These are phyloP conservation scores for Penicillium simplicissimum DNA, from an alignment of 495 filamentous ascomycete genomes.

Conservation along the genomic window DNA sequence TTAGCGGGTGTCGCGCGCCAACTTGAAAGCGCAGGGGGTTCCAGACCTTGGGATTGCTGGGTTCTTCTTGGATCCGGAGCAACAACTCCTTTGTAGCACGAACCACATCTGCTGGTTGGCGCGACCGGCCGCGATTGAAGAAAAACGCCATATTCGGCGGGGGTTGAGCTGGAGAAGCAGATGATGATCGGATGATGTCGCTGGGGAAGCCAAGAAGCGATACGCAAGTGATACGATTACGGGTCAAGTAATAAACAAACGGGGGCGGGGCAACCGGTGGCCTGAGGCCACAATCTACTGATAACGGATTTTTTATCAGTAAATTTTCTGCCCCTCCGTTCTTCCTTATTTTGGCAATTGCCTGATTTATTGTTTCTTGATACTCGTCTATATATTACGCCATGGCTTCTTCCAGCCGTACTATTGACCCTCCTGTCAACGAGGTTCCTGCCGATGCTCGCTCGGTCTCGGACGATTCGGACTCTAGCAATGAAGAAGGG, in stretches of 20 bases:
- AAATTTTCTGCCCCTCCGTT: constrained; percentile 30
- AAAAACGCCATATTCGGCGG: constrained; percentile 78
- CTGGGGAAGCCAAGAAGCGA: constrained; percentile 1
- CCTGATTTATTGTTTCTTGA: constrained; percentile 10
- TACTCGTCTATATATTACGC: constrained; percentile 9
- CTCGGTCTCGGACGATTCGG: constrained; percentile 49
- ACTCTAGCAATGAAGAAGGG: constrained; percentile 61
- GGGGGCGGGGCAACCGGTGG: constrained; percentile 40
- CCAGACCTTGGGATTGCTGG: constrained; percentile 49
- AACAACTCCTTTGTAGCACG: constrained; percentile 59
- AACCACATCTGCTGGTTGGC: constrained; percentile 57
- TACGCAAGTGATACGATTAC: constrained; percentile 10
- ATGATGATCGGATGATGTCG: constrained; percentile 8
- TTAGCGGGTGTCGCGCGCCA: constrained; percentile 10
- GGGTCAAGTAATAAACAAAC: constrained; percentile 38
- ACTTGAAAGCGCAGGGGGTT: constrained; percentile 42
- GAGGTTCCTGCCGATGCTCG: constrained; percentile 32
- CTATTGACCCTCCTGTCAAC: constrained; percentile 22
- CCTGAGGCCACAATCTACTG: constrained; percentile 24
- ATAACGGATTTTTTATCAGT: constrained; percentile 32
- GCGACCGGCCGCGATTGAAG: constrained; percentile 67
- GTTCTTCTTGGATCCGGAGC: constrained; percentile 47
- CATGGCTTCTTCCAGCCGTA: constrained; percentile 35
- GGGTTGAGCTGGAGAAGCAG: constrained; percentile 14
- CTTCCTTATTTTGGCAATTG: constrained; percentile 7